Evolutionary conservation across 495 filamentous ascomycete species (phyloP).

Genomic region (Aspergillus olivimuriae): DNA sequence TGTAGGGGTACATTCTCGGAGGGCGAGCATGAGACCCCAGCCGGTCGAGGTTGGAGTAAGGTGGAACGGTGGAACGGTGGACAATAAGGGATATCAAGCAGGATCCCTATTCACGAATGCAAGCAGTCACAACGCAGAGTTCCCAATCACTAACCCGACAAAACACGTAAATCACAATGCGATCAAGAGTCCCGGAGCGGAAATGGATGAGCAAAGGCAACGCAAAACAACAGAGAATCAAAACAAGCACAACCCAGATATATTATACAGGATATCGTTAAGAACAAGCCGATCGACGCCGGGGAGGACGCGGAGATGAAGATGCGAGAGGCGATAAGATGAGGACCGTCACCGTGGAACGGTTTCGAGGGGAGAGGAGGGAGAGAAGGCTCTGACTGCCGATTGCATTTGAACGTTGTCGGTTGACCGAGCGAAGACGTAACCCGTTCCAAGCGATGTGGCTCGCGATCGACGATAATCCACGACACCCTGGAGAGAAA

Average conservation of each 20-base stretch:
- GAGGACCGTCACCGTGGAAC: slow-evolving; percentile 43
- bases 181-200: too few species aligned
- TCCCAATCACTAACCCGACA: too few species aligned
- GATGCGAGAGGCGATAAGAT: slow-evolving; percentile 9
- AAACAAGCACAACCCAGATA: slow-evolving; percentile 28
- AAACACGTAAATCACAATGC: too few species aligned
- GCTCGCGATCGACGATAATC: slow-evolving; percentile 1
- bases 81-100: slow-evolving; percentile 7
- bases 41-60: too few species aligned
- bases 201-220: too few species aligned
- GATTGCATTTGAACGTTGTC: slow-evolving; percentile 46
- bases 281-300: slow-evolving; percentile 37
- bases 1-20: slow-evolving; percentile 49
- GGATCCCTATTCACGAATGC: slow-evolving; percentile 3
- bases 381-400: slow-evolving; percentile 32
- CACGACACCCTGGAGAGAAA: too few species aligned
- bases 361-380: slow-evolving; percentile 42
- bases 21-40: slow-evolving; percentile 25
- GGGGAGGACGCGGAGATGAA: slow-evolving; percentile 18
- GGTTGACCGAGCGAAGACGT: slow-evolving; percentile 13
- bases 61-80: too few species aligned
- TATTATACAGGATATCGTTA: slow-evolving; percentile 49
- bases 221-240: slow-evolving; percentile 15
- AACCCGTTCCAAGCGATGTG: slow-evolving; percentile 8
- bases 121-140: too few species aligned